Evolutionary conservation across 2,329 filamentous ascomycete species (phyloP), one percentile per base, ranked within the genome.

Genomic region (Colletotrichum sp.): DNA sequence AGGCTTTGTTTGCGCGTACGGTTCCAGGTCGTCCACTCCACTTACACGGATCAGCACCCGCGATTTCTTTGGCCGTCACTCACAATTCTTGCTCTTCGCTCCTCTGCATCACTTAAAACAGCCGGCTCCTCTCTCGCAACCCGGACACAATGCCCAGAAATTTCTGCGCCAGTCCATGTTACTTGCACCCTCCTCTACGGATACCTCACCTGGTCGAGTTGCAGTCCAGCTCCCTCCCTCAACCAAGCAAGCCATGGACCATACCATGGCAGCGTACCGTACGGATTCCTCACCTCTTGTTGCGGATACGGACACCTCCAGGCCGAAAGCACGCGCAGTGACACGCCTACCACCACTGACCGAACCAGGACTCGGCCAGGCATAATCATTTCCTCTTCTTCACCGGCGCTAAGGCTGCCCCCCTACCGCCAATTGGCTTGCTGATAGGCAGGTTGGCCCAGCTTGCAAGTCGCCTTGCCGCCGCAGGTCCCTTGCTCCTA

Each of bases 171-270:
- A 36, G 28, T 55, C 55, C 36, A 30, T 59, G 52, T 30, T 72
- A 72, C 69, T 62, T 26, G 71, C 60, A 75, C 72, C 62, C 52
- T 75, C 68, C 69, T 72, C 62, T 59, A 49, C 62, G 15, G 21
- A 55, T 68, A 24, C 55, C 30, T 55, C 24, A 60, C 52, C 52
- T 60, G 26, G 28, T 39, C 32, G 59, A 39, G 69, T 60, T 72
- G 72, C 69, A 52, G 69, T 75, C 44, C 28, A 52, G 32, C 49
- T 63, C 36, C 52, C 34, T 59, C 59, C 39, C 18, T 52, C 44
- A 52, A 52, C 44, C 44, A 52, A 52, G 44, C n/a, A 52, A 66
- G 49, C 44, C 69, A 75, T 49, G 32, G 21, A 15, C 13, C 59
- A 34, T 34, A 55, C 66, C 52, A 30, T 60, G 52, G 62, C 69